Percentiles rank a stretch among this genome's conserved stretches.
phyloP scores from a whole-genome alignment of 2,329 filamentous ascomycete genomes.

The Catunica adiposa region DNA sequence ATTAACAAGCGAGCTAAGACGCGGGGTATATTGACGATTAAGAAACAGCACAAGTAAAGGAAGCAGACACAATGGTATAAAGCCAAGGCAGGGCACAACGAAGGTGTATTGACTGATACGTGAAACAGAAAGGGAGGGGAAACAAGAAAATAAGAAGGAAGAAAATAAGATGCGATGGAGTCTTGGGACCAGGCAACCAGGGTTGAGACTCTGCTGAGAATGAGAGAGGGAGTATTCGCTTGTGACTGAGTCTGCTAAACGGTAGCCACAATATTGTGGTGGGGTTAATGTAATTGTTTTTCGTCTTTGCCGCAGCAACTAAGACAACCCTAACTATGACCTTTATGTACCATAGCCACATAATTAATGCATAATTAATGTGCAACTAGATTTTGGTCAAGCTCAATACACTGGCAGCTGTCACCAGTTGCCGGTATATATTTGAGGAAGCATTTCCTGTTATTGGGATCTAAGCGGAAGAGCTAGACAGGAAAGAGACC shows the following conservation, averaged over 20 bases:
- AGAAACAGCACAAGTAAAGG: background rate
- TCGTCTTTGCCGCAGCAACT: background rate
- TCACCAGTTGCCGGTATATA: too few relatives aligned
- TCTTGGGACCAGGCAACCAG: conserved; percentile 17
- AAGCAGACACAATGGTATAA: background rate
- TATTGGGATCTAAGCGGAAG: too few relatives aligned
- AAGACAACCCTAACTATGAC: background rate
- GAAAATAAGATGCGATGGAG: background rate
- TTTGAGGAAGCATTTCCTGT: too few relatives aligned
- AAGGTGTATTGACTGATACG: background rate
- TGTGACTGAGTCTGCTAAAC: background rate
- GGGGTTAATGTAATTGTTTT: background rate
- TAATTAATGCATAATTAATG: too few relatives aligned
- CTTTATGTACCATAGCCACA: background rate
- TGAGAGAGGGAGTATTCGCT: background rate
- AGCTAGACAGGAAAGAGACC: too few relatives aligned
- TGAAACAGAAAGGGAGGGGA: background rate
- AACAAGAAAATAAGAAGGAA: background rate
- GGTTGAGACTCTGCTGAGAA: background rate
- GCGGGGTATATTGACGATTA: conserved; percentile 2
- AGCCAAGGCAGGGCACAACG: background rate
- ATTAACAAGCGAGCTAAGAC: background rate
- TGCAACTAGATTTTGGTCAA: too few relatives aligned
- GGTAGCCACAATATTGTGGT: background rate
- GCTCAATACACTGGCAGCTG: too few relatives aligned